Evolutionary conservation across 2,329 filamentous ascomycete genomes (phyloP).

Genomic region (Penicillium sp.): DNA sequence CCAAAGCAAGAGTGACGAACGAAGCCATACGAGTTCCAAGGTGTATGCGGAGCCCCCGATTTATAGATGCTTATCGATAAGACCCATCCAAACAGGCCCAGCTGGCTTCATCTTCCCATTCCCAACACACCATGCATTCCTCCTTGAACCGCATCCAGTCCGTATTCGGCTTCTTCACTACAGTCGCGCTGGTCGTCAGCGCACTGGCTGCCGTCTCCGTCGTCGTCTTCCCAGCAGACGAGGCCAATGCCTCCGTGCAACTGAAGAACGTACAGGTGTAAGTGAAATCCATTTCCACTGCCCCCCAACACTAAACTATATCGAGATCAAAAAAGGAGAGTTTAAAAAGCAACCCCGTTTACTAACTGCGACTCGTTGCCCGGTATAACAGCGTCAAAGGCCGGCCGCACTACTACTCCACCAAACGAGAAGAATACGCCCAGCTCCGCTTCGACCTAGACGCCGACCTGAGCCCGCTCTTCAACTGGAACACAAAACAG

Average conservation of each 20-base stretch:
- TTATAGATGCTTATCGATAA: constrained; percentile 19
- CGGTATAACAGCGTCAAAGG: constrained; percentile 66
- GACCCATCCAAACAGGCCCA: constrained; percentile 22
- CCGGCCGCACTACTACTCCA: constrained; percentile 91
- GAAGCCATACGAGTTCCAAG: neutral
- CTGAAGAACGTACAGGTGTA: constrained; percentile 78
- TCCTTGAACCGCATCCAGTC: constrained; percentile 81
- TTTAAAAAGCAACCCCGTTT: neutral
- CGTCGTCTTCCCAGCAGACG: constrained; percentile 54
- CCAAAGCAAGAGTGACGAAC: neutral
- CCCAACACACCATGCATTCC: constrained; percentile 69
- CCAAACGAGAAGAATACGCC: constrained; percentile 92
- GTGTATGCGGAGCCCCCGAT: neutral
- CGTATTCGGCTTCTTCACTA: constrained; percentile 97
- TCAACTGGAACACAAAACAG: constrained; percentile 99
- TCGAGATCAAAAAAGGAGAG: neutral
- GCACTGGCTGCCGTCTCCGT: constrained; percentile 78
- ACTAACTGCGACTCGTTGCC: neutral
- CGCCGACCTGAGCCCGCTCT: constrained; percentile 85
- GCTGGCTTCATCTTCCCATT: constrained; percentile 27
- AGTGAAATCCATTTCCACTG: constrained; percentile 23
- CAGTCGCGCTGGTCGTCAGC: constrained; percentile 79
- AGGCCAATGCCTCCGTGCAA: constrained; percentile 52
- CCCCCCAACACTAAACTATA: neutral
- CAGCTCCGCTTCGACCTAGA: constrained; percentile 91